These are phyloP conservation scores for Citrus unshiu DNA, from an alignment of 345 rosid species.

Conservation along the genomic window DNA sequence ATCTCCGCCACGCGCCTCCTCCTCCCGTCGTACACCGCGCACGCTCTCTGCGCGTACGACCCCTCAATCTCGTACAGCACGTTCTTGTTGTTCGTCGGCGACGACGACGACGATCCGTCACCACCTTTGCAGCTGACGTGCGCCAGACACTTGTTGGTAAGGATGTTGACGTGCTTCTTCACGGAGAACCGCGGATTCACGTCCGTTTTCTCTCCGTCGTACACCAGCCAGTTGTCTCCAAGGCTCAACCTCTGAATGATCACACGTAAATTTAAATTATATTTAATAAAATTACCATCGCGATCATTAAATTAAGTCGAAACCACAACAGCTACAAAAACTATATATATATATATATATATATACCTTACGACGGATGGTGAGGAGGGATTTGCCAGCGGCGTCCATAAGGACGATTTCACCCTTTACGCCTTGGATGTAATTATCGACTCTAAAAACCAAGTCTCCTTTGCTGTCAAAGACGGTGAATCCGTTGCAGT, in stretches of 20 bases:
- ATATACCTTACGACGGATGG: conserved; percentile 86
- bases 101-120: neutral
- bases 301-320: neutral
- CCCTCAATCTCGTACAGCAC: conserved; percentile 70
- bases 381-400: conserved; percentile 81
- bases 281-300: neutral
- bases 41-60: conserved; percentile 61
- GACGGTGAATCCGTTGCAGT: conserved; percentile 94
- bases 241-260: conserved; percentile 60
- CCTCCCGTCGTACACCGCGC: conserved; percentile 58
- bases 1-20: conserved; percentile 62
- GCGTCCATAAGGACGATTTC: conserved; percentile 92
- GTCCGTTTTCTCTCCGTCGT: conserved; percentile 60
- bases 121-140: conserved; percentile 23
- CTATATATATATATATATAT: no score
- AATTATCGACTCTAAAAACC: conserved; percentile 82
- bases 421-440: conserved; percentile 47
- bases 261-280: neutral
- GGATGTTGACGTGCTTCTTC: conserved; percentile 50
- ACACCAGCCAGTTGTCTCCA: conserved; percentile 76
- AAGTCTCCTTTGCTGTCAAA: conserved; percentile 70
- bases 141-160: conserved; percentile 53
- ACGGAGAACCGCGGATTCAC: conserved; percentile 49
- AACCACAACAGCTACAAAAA: neutral
- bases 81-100: conserved; percentile 7